These are phyloP conservation scores for Nicotiana knightiana DNA, from an alignment of 257 asterid species.

Conservation along the genomic window DNA sequence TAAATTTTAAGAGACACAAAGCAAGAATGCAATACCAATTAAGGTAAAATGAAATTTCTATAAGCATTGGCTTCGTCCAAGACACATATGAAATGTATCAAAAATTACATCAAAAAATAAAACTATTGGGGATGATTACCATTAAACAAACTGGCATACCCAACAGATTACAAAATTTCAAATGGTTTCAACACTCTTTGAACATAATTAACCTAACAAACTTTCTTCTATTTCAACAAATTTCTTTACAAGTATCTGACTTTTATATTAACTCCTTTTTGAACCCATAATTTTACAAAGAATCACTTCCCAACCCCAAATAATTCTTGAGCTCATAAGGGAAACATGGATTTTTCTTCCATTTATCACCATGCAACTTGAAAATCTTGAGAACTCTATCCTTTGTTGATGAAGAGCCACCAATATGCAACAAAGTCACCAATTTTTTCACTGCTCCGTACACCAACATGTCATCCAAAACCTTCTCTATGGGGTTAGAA, in stretches of 20 bases:
- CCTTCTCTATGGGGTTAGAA: slow-evolving; percentile 56
- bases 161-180: background rate
- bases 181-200: slow-evolving; percentile 5
- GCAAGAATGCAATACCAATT: background rate
- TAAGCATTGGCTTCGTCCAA: background rate
- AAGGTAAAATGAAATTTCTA: background rate
- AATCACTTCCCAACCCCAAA: slow-evolving; percentile 42
- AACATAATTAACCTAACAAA: slow-evolving; percentile 2
- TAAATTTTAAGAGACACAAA: background rate
- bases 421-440: slow-evolving; percentile 51
- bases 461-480: slow-evolving; percentile 70
- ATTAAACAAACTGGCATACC: background rate
- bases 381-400: slow-evolving; percentile 52
- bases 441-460: slow-evolving; percentile 64
- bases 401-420: slow-evolving; percentile 41
- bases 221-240: background rate
- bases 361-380: slow-evolving; percentile 57
- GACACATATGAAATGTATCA: background rate
- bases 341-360: slow-evolving; percentile 79
- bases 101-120: background rate
- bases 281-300: background rate
- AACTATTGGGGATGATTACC: background rate
- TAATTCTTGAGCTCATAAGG: slow-evolving; percentile 49
- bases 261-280: background rate
- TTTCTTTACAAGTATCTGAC: slow-evolving; percentile 1